Conservation (phyloP, 179 eudicot species). For the Amaranthus tricolor region DNA sequence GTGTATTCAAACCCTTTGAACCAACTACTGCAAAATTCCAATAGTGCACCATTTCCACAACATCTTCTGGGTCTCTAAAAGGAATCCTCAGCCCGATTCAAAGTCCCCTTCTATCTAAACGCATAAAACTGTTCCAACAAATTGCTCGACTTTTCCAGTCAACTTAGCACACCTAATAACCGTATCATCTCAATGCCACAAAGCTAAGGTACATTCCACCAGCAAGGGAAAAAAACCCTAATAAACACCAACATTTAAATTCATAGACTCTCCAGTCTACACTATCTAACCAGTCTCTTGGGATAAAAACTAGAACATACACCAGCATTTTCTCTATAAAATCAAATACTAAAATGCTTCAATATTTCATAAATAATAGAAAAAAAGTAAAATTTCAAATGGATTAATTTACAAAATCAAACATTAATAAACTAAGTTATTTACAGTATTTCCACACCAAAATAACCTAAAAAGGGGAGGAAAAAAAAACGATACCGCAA, state of each 20-base stretch:
- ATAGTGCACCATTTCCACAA: background rate
- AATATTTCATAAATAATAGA: background rate
- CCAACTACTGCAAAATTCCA: background rate
- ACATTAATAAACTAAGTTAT: background rate
- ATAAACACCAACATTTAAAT: background rate
- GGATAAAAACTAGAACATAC: background rate
- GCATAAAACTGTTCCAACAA: background rate
- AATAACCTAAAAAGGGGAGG: background rate
- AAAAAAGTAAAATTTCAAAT: no score
- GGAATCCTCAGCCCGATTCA: background rate
- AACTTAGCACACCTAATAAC: background rate
- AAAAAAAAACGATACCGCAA: slow-evolving; percentile 51
- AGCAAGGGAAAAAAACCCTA: background rate
- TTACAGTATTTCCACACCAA: background rate
- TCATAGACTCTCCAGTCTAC: no score
- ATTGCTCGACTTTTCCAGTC: background rate
- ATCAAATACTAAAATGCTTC: background rate
- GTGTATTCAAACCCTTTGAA: background rate
- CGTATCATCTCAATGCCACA: background rate
- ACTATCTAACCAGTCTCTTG: background rate
- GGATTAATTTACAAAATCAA: no score
- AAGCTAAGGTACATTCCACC: background rate
- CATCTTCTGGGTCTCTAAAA: background rate
- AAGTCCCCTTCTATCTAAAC: background rate
- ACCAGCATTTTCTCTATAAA: background rate